Percentiles rank a stretch among this genome's conserved stretches.
Evolutionary conservation across 2,329 filamentous ascomycete genomes (phyloP).

Genomic region (Exophiala dermatitidis): DNA sequence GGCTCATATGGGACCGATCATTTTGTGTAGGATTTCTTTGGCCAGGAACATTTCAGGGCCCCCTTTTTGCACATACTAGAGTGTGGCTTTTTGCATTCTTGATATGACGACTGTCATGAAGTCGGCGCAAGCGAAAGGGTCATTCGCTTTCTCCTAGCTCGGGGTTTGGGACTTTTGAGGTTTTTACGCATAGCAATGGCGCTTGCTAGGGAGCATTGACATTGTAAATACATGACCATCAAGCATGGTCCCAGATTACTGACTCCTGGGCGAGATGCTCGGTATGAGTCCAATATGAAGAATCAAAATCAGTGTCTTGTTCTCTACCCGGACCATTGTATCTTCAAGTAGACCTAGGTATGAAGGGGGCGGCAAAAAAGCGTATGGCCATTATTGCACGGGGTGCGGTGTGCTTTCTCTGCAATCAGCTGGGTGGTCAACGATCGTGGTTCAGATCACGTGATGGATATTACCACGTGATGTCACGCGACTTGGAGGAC

Average conservation of each 20-base stretch:
- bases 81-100: not conserved
- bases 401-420: too few species aligned
- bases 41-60: not conserved
- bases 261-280: slow-evolving; percentile 11
- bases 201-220: slow-evolving; percentile 4
- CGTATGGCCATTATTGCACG: too few species aligned
- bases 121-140: slow-evolving; percentile 3
- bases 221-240: slow-evolving; percentile 22
- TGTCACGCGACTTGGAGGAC: not conserved
- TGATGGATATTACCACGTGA: not conserved
- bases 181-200: slow-evolving; percentile 17
- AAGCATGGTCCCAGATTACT: slow-evolving; percentile 15
- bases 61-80: slow-evolving; percentile 9
- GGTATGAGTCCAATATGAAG: slow-evolving; percentile 6
- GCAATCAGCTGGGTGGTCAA: too few species aligned
- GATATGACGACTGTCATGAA: slow-evolving; percentile 17
- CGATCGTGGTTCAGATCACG: too few species aligned
- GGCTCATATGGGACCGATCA: slow-evolving; percentile 11
- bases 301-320: not conserved
- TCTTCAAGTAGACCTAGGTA: too few species aligned
- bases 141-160: slow-evolving; percentile 5
- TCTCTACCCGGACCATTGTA: not conserved
- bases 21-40: slow-evolving; percentile 15
- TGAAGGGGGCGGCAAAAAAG: too few species aligned
- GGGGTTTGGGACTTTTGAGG: not conserved